Conservation (phyloP, 495 filamentous ascomycete genomes). For the Daldinia loculata region DNA sequence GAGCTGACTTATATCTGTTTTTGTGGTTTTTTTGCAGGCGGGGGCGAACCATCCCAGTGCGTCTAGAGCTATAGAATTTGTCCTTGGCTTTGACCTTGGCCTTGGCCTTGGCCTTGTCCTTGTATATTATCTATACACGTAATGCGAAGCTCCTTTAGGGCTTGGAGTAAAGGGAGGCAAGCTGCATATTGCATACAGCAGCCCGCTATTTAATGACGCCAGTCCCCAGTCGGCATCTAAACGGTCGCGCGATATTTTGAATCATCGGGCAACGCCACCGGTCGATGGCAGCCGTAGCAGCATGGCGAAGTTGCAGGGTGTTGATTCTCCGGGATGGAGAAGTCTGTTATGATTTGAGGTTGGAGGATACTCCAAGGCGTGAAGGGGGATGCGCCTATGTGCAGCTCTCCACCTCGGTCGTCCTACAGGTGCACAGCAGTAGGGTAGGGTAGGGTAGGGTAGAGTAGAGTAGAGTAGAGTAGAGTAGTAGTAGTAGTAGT, state of each 20-base stretch:
- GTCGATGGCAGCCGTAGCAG: conserved; percentile 24
- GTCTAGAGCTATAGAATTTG: conserved; percentile 30
- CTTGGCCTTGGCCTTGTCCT: conserved; percentile 25
- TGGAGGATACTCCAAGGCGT: conserved; percentile 29
- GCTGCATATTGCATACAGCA: conserved; percentile 25
- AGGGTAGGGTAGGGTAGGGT: no score
- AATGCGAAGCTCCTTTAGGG: no score
- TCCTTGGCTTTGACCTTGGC: conserved; percentile 16
- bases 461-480: conserved; percentile 5
- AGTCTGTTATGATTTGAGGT: conserved; percentile 37
- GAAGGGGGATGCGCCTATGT: conserved; percentile 30
- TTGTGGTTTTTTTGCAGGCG: conserved; percentile 31
- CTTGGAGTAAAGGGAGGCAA: conserved; percentile 23
- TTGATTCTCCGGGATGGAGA: conserved; percentile 26
- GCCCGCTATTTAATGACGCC: conserved; percentile 1
- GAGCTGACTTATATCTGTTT: conserved; percentile 35
- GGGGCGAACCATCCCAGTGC: conserved; percentile 45
- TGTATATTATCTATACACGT: no score
- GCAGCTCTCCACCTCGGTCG: conserved; percentile 9
- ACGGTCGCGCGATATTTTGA: background rate
- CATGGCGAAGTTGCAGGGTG: conserved; percentile 25
- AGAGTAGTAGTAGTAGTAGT: background rate
- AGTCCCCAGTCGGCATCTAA: conserved; percentile 9
- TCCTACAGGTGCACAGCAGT: conserved; percentile 20
- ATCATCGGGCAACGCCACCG: conserved; percentile 34